Base-by-base conservation (phyloP, 176 grass and related monocot species). In the Oryza meyeriana region DNA sequence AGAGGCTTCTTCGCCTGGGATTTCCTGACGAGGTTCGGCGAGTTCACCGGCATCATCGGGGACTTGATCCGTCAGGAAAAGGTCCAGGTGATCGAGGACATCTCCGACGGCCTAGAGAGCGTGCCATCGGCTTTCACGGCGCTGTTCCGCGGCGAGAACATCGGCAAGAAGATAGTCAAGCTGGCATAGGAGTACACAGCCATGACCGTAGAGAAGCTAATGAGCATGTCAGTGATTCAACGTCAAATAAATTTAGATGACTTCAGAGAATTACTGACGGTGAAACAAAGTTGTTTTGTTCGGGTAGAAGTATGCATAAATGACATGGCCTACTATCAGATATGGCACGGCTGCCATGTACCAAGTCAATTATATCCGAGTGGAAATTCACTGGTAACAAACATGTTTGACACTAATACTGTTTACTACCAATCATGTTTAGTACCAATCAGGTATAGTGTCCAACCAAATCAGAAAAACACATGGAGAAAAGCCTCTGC, bases 91-190 rank as follows among this genome's bases (percentile, higher is more conserved):
- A 0, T 91, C 12, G 88, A 89, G 84, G 88, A 94, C 25, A 22
- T 94, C 10, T 86, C 92, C 14, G 32, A 78, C 1, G 83, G 83
- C 40, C 58, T 94, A 0, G 86, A 88, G 12, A 81, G 61, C 76
- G n/a, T 91, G 36, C 86, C 88, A 0, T 58, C 86, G 0, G 88
- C 92, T 2, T 94, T 94, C 28, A 41, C 39, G 0, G 86, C 31
- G 20, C 83, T 94, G 5, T 91, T 84, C 64, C 22, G 33, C 9
- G 86, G 88, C 3, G 7, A 86, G 3, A 91, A 91, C 26, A 58
- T 88, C 0, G 86, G 92, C 42, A 91, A 94, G 80, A 94, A 86
- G 71, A 75, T 94, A 18, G 88, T 91, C 0, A 90, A 84, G 42
- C 65, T 89, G 57, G 72, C 57, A 2, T 85, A 85, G 70, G 38